Base-by-base conservation (phyloP, 1,284 basidiomycete genomes). In the Apiotrichum siamense region DNA sequence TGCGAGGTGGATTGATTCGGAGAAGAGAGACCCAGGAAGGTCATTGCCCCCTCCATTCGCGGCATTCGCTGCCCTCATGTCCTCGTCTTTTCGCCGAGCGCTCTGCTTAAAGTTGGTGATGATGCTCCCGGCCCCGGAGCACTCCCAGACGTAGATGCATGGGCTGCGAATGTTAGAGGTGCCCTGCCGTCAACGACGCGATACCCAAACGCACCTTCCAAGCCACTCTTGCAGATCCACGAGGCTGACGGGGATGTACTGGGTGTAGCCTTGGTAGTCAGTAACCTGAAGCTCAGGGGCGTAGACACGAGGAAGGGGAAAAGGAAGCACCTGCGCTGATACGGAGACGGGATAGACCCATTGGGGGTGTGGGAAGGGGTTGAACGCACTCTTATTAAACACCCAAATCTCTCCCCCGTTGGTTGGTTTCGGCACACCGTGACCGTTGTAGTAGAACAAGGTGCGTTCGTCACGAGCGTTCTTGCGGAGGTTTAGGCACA, bases 121-220 rank as follows among this genome's bases (percentile, higher is more conserved):
- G 43, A 98, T 84, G 70, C 97, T 85, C 0, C 94, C 94, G 0
- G 96, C 93, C 9, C 90, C 87, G 13, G 92, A 96, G 67, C 94
- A 97, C 69, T 98, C 94, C 94, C 94, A 98, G 48, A 98, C 90
- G 67, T 94, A 98, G 49, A 98, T 91, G 48, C 89, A 93, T 1
- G 96, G 94, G 3, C 90, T 90, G 5, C 0, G 27, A 17, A 4
- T 36, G 26, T 62, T 29, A 64, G 62, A 47, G 21, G 18, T 5
- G 11, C 1, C 7, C 11, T 17, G 10, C 27, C 7, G n/a, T 12
- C 5, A 12, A 17, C n/a, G n/a, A n/a, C n/a, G n/a, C n/a, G n/a
- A n/a, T n/a, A n/a, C n/a, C n/a, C n/a, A 20, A 11, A 60, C 70
- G 62, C 44, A 73, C 73, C 67, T 72, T 45, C 88, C 88, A 2